phyloP scores from a whole-genome alignment of 495 filamentous ascomycete genomes.

The Trichoderma virens region DNA sequence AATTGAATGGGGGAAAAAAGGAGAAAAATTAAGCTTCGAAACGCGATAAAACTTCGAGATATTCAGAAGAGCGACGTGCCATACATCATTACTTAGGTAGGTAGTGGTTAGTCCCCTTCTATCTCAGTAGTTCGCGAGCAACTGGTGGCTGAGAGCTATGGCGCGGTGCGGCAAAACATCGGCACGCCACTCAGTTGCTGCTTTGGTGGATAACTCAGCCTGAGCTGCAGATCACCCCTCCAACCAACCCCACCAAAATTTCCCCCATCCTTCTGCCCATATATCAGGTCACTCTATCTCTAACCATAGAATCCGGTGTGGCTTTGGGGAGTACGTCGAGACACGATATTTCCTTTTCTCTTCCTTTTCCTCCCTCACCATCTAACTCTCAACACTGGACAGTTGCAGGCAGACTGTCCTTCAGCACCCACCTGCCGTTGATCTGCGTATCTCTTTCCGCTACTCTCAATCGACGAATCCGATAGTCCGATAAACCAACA shows the following conservation, averaged over 20 bases:
- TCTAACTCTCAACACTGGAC: background rate
- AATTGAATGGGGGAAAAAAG: background rate
- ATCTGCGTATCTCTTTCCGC: background rate
- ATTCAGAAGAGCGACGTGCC: too few relatives aligned
- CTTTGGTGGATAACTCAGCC: background rate
- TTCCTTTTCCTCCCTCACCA: background rate
- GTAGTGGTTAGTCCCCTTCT: background rate
- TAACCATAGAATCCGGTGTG: background rate
- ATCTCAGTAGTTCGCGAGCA: background rate
- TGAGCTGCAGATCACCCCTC: constrained; percentile 4
- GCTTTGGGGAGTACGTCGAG: background rate
- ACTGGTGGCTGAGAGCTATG: background rate
- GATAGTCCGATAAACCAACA: background rate
- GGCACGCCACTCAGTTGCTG: background rate
- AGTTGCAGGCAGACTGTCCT: constrained; percentile 6
- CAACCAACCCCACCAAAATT: constrained; percentile 16
- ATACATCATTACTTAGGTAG: too few relatives aligned
- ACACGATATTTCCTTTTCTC: background rate
- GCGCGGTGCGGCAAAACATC: background rate
- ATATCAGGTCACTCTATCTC: background rate
- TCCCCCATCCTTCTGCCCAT: background rate
- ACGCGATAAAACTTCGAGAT: background rate
- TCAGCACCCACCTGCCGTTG: background rate
- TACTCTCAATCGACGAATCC: constrained; percentile 9
- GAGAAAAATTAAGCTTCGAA: background rate